phyloP scores from a whole-genome alignment of 192 early-diverging fungal genomes.

The Coemansia sp. region DNA sequence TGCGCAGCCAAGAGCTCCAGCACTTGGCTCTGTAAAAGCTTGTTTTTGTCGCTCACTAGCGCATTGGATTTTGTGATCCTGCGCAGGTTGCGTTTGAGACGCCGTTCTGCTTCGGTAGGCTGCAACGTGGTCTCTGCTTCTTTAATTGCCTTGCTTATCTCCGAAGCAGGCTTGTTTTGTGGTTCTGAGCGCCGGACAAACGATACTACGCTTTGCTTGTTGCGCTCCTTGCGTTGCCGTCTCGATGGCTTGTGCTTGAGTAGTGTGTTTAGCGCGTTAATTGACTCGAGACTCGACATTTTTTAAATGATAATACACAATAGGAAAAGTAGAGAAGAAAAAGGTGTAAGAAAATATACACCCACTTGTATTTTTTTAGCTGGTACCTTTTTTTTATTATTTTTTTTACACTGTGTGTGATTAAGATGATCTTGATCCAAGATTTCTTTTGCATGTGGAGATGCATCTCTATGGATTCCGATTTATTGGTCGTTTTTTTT shows the following conservation, averaged over 20 bases:
- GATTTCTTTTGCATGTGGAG: no score
- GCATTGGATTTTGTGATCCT: constrained; percentile 19
- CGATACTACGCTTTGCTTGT: constrained; percentile 7
- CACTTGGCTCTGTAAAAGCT: constrained; percentile 26
- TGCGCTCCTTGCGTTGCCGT: constrained; percentile 19
- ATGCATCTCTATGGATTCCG: no score
- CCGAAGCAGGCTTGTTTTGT: neutral
- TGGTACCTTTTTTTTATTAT: constrained; percentile 1
- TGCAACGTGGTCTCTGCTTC: neutral
- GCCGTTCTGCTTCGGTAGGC: constrained; percentile 1
- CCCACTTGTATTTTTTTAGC: neutral
- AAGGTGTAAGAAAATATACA: neutral
- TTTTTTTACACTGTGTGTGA: neutral
- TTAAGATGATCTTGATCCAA: no score
- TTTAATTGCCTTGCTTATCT: neutral
- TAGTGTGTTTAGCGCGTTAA: constrained; percentile 23
- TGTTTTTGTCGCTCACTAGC: constrained; percentile 21
- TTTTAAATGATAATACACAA: neutral
- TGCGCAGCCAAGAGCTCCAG: constrained; percentile 38
- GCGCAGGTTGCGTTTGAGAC: constrained; percentile 18
- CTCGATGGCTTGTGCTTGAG: constrained; percentile 29
- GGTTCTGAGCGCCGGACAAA: constrained; percentile 15
- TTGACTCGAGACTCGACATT: constrained; percentile 27
- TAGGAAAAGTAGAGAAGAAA: neutral
- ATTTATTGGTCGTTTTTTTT: no score